Evolutionary conservation across 495 filamentous ascomycete genomes (phyloP), one percentile per base, ranked within the genome.

Genomic region (Aspergillus ellipticus): DNA sequence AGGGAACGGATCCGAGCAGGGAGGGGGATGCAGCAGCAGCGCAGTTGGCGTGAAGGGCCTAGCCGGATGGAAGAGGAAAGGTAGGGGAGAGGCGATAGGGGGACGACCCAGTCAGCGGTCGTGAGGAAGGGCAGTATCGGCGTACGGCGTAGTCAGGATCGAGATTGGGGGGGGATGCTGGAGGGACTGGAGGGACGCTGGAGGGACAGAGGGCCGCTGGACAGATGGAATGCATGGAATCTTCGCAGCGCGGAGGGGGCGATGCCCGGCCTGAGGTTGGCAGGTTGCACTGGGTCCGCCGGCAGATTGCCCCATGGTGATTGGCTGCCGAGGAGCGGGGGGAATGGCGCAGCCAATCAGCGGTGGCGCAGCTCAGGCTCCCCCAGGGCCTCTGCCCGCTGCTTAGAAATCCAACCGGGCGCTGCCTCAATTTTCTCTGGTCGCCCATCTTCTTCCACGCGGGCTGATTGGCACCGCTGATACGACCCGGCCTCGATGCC

Each of bases 361-460:
- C n/a, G n/a, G n/a, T n/a, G n/a, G n/a, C n/a, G n/a, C n/a, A n/a
- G n/a, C n/a, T n/a, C n/a, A n/a, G n/a, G n/a, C n/a, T n/a, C n/a
- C n/a, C n/a, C n/a, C n/a, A n/a, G n/a, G n/a, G n/a, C n/a, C n/a
- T n/a, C n/a, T n/a, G n/a, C n/a, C n/a, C n/a, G 9, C 24, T 56
- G 62, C 62, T 64, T 64, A 64, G 58, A 64, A 64, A 64, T 64
- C 62, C 58, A 58, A 49, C 49, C 46, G 26, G 62, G 42, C 31
- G 51, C 45, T n/a, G 55, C 55, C 49, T 53, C 20, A 35, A 46
- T 46, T 46, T 62, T 62, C 55, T 58, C 3, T 51, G 35, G 21
- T 15, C 53, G 45, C 53, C 53, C 43, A 55, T 35, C 22, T 39
- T 55, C 31, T 55, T 55, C 53, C 47, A 55, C 53, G 43, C n/a